Base-by-base conservation (phyloP, 371 early-diverging fungal genomes). In the Mycotypha africana region DNA sequence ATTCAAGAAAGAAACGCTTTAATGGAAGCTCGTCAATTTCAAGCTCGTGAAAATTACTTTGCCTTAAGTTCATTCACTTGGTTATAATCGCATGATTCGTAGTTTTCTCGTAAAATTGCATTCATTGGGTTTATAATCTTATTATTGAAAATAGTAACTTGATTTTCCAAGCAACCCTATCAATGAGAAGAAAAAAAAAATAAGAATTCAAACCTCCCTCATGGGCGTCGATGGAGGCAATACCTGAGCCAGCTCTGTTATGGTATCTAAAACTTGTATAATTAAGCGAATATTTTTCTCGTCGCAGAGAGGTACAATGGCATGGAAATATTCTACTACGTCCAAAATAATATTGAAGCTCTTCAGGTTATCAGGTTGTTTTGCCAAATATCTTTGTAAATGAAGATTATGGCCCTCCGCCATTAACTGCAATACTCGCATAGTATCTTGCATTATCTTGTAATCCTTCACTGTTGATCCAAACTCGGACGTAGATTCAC, bases 351-450 rank as follows among this genome's bases (percentile, higher is more conserved):
- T 58, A 47, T 79, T 71, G 41, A 79, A 77, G 19, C 76, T 67
- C 38, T 76, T 74, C 46, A 77, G 63, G 54, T 79, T 79, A 43
- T 79, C 80, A 1, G 74, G 74, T 23, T 79, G 80, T 23, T 59
- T 51, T 0, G 74, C 63, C 32, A 76, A 45, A 33, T 79, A 79
- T 2, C 60, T 69, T 35, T 79, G 80, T n/a, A 79, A 40, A 21
- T 49, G 52, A 37, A 70, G 56, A 43, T 76, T 76, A 45, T 79
- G 80, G 4, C 80, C 80, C 51, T 79, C 80, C 0, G 74, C 76
- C 51, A 79, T 59, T 25, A 79, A 39, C 41, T 79, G 80, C 7
- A 79, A 41, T 11, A 75, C 61, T 9, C 80, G 42, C 77, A 79
- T 76, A 0, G 75, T 61, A 37, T 70, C 65, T 30, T 58, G 60